These are phyloP conservation scores for Cyclotella baltica DNA, from an alignment of 108 stramenopile genomes.

Conservation along the genomic window DNA sequence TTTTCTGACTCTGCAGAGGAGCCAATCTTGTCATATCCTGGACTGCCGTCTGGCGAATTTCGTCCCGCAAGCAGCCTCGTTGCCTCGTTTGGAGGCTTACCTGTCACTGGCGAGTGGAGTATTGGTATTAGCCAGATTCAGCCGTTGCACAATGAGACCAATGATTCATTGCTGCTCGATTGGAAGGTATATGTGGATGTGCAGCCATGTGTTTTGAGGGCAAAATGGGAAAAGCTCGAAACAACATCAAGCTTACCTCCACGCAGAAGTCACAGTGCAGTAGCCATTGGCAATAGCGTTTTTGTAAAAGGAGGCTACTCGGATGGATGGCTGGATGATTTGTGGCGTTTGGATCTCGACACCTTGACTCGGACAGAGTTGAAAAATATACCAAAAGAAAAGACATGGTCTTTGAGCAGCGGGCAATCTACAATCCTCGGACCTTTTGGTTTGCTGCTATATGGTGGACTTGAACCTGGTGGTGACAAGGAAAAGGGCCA, in stretches of 20 bases:
- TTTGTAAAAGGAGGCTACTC: conserved; percentile 39
- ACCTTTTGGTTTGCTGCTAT: conserved; percentile 34
- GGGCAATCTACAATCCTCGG: conserved; percentile 30
- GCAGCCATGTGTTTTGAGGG: conserved; percentile 22
- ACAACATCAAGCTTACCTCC: conserved; percentile 16
- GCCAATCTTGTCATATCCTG: conserved; percentile 24
- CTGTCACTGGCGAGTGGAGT: conserved; percentile 41
- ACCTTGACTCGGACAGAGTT: conserved; percentile 30
- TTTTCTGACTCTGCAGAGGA: conserved; percentile 39
- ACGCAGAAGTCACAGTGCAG: conserved; percentile 32
- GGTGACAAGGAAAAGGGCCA: conserved; percentile 6
- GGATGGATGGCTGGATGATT: conserved; percentile 23
- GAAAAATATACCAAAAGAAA: conserved; percentile 1
- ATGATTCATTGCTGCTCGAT: conserved; percentile 14
- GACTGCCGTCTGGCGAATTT: conserved; percentile 23
- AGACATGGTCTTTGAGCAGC: not conserved
- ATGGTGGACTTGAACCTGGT: conserved; percentile 26
- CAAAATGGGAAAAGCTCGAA: conserved; percentile 33
- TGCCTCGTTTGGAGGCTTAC: conserved; percentile 25
- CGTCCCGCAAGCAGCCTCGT: conserved; percentile 41
- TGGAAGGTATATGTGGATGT: conserved; percentile 35
- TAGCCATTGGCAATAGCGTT: conserved; percentile 40
- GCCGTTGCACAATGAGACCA: not conserved
- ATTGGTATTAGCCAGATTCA: conserved; percentile 9
- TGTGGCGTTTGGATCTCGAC: conserved; percentile 50